Conservation (phyloP, 495 filamentous ascomycete genomes). For the Xylaria venustula region DNA sequence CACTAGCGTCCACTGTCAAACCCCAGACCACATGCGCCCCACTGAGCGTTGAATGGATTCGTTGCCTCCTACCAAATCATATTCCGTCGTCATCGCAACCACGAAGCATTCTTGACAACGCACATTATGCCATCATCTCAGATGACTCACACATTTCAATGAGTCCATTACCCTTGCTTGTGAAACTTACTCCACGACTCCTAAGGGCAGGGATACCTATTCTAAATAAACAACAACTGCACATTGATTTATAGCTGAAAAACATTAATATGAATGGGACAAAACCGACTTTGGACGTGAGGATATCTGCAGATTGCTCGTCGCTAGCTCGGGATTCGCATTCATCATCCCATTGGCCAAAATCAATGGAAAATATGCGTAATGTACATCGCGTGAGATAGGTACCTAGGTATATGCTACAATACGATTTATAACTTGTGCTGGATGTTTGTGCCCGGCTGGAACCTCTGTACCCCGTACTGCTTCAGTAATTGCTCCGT, state of each 20-base stretch:
- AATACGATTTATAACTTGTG: conserved; percentile 42
- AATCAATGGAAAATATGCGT: background rate
- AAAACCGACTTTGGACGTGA: no score
- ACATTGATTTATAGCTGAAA: no score
- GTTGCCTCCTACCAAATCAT: background rate
- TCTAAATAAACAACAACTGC: background rate
- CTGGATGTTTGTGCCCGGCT: conserved; percentile 52
- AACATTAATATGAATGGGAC: no score
- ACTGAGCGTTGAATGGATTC: background rate
- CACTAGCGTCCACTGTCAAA: no score
- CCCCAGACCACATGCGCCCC: no score
- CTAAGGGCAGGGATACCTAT: background rate
- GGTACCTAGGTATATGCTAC: background rate
- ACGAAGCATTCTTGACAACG: conserved; percentile 9
- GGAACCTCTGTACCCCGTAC: conserved; percentile 50
- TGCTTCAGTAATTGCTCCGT: conserved; percentile 64
- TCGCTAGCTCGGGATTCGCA: background rate
- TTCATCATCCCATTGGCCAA: background rate
- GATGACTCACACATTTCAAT: conserved; percentile 19
- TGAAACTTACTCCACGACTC: background rate
- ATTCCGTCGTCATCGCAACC: conserved; percentile 12
- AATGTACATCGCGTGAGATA: background rate
- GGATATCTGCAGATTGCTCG: background rate
- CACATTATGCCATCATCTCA: conserved; percentile 1
- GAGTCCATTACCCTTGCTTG: background rate